Percentiles rank a stretch among this genome's conserved stretches.
Evolutionary conservation across 2,329 filamentous ascomycete species (phyloP).

Genomic region (Penicillium sp.): DNA sequence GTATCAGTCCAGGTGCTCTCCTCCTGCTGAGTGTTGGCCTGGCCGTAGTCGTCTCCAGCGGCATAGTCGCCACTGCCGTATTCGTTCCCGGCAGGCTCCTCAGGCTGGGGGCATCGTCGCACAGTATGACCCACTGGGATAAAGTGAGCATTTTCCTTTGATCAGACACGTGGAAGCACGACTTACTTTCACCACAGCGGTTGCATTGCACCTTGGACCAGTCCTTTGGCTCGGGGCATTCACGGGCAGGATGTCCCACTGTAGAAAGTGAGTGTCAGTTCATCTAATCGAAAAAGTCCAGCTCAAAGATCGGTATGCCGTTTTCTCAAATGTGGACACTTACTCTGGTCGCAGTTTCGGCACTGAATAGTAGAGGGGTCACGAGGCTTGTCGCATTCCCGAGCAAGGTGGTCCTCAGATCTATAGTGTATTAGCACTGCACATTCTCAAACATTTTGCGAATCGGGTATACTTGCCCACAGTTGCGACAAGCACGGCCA

Average conservation of each 20-base stretch:
- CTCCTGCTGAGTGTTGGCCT: not conserved
- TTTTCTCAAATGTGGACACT: constrained; percentile 2
- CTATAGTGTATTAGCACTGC: constrained; percentile 20
- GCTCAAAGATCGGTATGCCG: not conserved
- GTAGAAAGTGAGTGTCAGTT: constrained; percentile 9
- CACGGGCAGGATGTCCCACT: constrained; percentile 43
- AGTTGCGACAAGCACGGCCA: constrained; percentile 42
- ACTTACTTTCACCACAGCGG: constrained; percentile 44
- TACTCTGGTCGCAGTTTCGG: constrained; percentile 45
- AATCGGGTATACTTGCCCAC: constrained; percentile 32
- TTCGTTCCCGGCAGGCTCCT: constrained; percentile 10
- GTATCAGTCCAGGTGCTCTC: not conserved
- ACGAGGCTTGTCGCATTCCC: constrained; percentile 43
- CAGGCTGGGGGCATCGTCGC: constrained; percentile 35
- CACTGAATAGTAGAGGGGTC: constrained; percentile 41
- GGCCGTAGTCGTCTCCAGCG: not conserved
- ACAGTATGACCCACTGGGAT: constrained; percentile 42
- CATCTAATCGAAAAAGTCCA: not conserved
- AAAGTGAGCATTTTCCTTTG: constrained; percentile 8
- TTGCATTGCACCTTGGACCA: constrained; percentile 45
- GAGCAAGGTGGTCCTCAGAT: constrained; percentile 42
- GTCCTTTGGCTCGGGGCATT: constrained; percentile 44
- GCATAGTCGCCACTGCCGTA: not conserved
- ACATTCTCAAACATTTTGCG: not conserved
- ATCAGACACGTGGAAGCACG: not conserved